These are phyloP conservation scores for Chrysanthemum seticuspe DNA, from an alignment of 129 eudicot genomes.

Conservation along the genomic window DNA sequence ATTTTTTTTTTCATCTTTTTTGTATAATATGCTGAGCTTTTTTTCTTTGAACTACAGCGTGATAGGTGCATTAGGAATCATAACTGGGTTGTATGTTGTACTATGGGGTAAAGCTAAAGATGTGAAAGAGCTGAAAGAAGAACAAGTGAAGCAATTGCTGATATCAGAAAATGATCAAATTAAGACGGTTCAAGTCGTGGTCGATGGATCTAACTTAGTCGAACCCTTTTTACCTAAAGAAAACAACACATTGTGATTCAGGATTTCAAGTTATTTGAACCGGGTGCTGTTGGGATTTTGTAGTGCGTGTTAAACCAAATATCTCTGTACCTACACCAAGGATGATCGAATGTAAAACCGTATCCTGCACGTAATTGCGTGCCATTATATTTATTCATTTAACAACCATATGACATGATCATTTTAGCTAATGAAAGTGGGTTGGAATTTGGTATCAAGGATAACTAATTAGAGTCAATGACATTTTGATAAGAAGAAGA, in stretches of 20 bases:
- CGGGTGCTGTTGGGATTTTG: not conserved
- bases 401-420: too few species aligned
- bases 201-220: conserved; percentile 42
- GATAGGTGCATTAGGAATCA: conserved; percentile 60
- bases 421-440: too few species aligned
- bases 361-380: too few species aligned
- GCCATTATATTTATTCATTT: too few species aligned
- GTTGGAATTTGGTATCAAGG: too few species aligned
- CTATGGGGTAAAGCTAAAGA: conserved; percentile 88
- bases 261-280: not conserved
- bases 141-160: conserved; percentile 23
- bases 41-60: conserved; percentile 32
- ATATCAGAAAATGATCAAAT: conserved; percentile 25
- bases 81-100: conserved; percentile 64
- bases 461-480: too few species aligned
- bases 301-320: not conserved
- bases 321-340: too few species aligned
- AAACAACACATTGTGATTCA: not conserved
- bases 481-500: too few species aligned
- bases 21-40: not conserved
- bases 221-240: conserved; percentile 52
- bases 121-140: conserved; percentile 27
- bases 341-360: too few species aligned
- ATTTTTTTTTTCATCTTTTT: not conserved
- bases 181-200: conserved; percentile 15